Conservation (phyloP, 768 basidiomycete genomes). For the Xerocomellus intermedius region DNA sequence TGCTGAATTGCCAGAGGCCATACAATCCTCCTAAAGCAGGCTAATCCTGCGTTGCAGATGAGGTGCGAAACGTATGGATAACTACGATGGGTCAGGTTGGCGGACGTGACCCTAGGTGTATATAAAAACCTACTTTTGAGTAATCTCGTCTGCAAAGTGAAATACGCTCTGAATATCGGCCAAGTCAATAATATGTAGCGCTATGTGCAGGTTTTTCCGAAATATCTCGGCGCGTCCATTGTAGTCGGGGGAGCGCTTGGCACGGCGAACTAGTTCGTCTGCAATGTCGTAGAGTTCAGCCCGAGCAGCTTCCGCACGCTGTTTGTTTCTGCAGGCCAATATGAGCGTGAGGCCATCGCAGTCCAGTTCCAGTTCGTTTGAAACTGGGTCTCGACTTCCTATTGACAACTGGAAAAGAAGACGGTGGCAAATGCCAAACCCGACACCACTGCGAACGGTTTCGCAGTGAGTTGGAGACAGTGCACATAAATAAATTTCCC, state of each 20-base stretch:
- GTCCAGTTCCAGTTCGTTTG: conserved; percentile 21
- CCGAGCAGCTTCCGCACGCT: conserved; percentile 62
- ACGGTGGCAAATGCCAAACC: conserved; percentile 80
- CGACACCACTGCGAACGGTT: conserved; percentile 63
- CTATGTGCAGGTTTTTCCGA: conserved; percentile 55
- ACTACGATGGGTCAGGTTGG: conserved; percentile 36
- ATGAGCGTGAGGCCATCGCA: conserved; percentile 68
- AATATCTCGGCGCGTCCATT: conserved; percentile 58
- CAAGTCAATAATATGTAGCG: conserved; percentile 65
- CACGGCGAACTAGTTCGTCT: conserved; percentile 49
- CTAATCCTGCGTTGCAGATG: conserved; percentile 77
- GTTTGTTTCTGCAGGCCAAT: conserved; percentile 72
- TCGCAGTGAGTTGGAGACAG: conserved; percentile 24
- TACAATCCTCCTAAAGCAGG: conserved; percentile 54
- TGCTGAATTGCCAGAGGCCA: conserved; percentile 48
- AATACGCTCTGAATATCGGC: conserved; percentile 58
- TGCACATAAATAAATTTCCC: conserved; percentile 10
- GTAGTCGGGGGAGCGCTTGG: conserved; percentile 37
- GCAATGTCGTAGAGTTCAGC: conserved; percentile 50
- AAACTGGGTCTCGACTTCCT: conserved; percentile 34
- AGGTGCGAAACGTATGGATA: conserved; percentile 81
- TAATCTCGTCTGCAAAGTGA: conserved; percentile 55
- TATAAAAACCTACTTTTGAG: conserved; percentile 46
- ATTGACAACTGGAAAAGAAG: conserved; percentile 67
- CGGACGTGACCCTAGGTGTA: not conserved